Evolutionary conservation across 2,329 filamentous ascomycete genomes (phyloP), one percentile per base, ranked within the genome.

Genomic region (Fusarium coicis): DNA sequence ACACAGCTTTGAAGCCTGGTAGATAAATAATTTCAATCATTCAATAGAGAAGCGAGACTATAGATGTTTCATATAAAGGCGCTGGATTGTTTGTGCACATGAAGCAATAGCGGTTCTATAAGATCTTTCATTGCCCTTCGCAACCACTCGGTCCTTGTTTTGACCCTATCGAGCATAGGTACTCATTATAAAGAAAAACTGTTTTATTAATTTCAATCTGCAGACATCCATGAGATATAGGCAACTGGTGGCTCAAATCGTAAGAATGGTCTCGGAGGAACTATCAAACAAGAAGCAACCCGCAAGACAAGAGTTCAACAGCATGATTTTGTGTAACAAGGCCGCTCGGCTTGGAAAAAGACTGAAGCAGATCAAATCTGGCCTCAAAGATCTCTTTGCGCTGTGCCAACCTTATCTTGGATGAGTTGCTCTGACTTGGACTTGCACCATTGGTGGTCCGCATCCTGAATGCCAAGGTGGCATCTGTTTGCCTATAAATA

Each of bases 1-100:
- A 0, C 4, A 26, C 15, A 5, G 4, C 0, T 3, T 46, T 10
- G 3, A 26, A 26, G 26, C 26, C 26, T 26, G 26, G 4, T 26
- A 26, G 26, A 26, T 26, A 26, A 26, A 26, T 26, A 26, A 26
- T 26, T 36, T 36, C 15, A 16, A 16, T 16, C 9, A 36, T 7
- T 16, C 10, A 14, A 19, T 19, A 44, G 23, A 44, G 7, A 44
- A 19, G 4, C 4, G 19, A 21, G 43, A 7, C 1, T 15, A 10
- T 9, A 21, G 12, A 3, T 1, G 26, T 46, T 28, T 28, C 26
- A 15, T 32, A 32, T 4, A 32, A 32, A 34, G 5, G 12, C 4
- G 8, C 5, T 10, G 5, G 43, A 28, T 10, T 4, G 23, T 10
- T 21, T 46, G 1, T 28, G 43, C 0, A 21, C 4, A 46, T 21